These are phyloP conservation scores for Chlamydomonas asymmetrica DNA, from an alignment of 139 green algal species.

Conservation along the genomic window DNA sequence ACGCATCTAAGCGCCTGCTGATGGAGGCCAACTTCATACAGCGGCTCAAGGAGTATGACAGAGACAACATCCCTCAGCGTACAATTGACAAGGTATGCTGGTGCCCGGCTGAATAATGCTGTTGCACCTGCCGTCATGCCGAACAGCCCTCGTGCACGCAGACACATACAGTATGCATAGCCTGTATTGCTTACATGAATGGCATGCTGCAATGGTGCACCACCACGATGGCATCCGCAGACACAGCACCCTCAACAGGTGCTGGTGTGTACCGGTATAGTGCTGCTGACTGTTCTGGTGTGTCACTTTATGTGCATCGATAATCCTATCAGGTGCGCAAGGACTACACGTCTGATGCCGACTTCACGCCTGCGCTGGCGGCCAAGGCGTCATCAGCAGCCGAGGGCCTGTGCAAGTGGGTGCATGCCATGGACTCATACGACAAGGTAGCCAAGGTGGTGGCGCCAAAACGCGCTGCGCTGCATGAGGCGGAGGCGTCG, in stretches of 20 bases:
- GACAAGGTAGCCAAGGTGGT: slow-evolving; percentile 70
- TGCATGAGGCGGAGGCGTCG: slow-evolving; percentile 57
- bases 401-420: slow-evolving; percentile 78
- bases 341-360: slow-evolving; percentile 62
- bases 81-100: slow-evolving; percentile 55
- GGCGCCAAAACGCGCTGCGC: slow-evolving; percentile 66
- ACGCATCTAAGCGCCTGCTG: slow-evolving; percentile 70
- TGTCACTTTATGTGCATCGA: too few relatives aligned
- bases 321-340: slow-evolving; percentile 48
- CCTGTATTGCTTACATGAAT: too few relatives aligned
- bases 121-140: too few relatives aligned
- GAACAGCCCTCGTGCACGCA: too few relatives aligned
- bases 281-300: too few relatives aligned
- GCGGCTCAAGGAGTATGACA: slow-evolving; percentile 75
- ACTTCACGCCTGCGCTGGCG: slow-evolving; percentile 70
- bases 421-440: slow-evolving; percentile 80
- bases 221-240: too few relatives aligned
- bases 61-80: slow-evolving; percentile 73
- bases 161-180: too few relatives aligned
- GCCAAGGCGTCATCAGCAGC: slow-evolving; percentile 68
- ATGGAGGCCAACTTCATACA: slow-evolving; percentile 70
- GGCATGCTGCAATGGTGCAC: too few relatives aligned
- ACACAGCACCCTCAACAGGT: too few relatives aligned
- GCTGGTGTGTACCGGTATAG: too few relatives aligned
- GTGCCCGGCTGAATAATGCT: too few relatives aligned